Percentiles rank a stretch among this genome's conserved stretches.
These are phyloP conservation scores for Quercus engelmannii DNA, from an alignment of 306 rosid species.

Conservation along the genomic window DNA sequence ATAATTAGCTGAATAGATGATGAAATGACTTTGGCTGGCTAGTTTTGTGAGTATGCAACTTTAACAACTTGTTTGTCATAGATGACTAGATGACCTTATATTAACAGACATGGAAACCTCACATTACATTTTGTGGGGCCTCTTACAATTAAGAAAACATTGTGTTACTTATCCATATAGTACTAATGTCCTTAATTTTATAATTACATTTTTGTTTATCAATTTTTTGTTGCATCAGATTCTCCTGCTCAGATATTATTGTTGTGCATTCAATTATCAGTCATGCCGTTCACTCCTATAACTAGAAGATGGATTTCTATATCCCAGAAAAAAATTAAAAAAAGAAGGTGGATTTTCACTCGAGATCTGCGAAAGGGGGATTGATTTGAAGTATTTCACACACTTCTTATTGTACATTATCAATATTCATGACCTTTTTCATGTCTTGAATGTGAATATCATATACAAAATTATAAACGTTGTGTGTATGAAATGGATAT, in stretches of 20 bases:
- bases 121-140: background rate
- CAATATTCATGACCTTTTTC: too few species aligned
- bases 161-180: background rate
- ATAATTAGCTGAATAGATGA: slow-evolving; percentile 3
- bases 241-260: background rate
- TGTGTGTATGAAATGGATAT: rapidly evolving
- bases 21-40: slow-evolving; percentile 42
- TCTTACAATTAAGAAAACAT: background rate
- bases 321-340: too few species aligned
- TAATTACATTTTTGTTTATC: background rate
- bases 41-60: slow-evolving; percentile 61
- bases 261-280: background rate
- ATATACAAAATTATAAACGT: too few species aligned
- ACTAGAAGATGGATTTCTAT: too few species aligned
- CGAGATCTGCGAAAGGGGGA: too few species aligned
- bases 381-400: too few species aligned
- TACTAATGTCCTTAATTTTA: background rate
- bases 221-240: background rate
- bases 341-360: too few species aligned
- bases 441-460: too few species aligned
- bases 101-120: background rate
- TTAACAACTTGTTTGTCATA: slow-evolving; percentile 46
- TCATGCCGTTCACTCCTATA: background rate
- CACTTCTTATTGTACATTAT: rapidly evolving
- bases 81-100: slow-evolving; percentile 14